A percentile compares a stretch with the other conserved stretches of the same genome.
These are phyloP conservation scores for Grosmannia serpens DNA, from an alignment of 2,329 filamentous ascomycete genomes.

Conservation along the genomic window DNA sequence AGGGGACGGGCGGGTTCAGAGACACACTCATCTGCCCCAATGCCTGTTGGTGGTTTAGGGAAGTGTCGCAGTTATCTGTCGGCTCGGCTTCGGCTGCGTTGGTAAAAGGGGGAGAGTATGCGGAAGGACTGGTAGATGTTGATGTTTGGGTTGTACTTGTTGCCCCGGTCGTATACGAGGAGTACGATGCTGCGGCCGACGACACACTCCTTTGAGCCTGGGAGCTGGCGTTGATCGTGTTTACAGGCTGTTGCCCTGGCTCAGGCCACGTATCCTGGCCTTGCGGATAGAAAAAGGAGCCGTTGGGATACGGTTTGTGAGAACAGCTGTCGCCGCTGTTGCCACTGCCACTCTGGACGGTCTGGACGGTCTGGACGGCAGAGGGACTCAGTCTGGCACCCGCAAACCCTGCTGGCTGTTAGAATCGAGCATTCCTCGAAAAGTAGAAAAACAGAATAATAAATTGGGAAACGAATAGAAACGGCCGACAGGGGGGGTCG, in stretches of 20 bases:
- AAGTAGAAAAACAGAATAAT: not conserved
- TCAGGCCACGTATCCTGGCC: not conserved
- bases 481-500: not conserved
- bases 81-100: not conserved
- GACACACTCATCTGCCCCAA: conserved; percentile 9
- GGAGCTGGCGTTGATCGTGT: not conserved
- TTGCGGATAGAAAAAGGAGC: not conserved
- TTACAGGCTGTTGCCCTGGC: not conserved
- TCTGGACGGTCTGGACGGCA: not conserved
- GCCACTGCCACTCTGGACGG: too few species aligned
- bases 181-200: not conserved
- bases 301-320: not conserved
- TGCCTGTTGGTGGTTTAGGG: not conserved
- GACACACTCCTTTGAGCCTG: not conserved
- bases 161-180: not conserved
- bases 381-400: conserved; percentile 3
- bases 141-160: not conserved
- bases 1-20: conserved; percentile 7
- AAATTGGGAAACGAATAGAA: not conserved
- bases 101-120: not conserved
- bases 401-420: not conserved
- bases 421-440: not conserved
- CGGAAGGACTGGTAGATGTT: not conserved
- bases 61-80: not conserved
- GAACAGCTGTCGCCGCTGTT: not conserved